Evolutionary conservation across 2,329 filamentous ascomycete species (phyloP).

Genomic region (Penicillium thymicola): DNA sequence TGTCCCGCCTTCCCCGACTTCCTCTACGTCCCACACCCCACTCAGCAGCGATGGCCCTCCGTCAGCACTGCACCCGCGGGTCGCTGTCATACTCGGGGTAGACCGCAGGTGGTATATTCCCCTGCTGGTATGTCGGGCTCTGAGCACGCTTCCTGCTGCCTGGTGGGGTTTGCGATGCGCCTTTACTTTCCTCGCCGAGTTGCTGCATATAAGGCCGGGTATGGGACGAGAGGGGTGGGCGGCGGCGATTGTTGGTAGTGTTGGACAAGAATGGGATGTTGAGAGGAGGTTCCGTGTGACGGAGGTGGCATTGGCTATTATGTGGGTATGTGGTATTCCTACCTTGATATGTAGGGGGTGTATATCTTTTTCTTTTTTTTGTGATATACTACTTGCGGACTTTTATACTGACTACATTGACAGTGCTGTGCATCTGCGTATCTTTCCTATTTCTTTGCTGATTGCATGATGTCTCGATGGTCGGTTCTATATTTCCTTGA

Average conservation of each 20-base stretch:
- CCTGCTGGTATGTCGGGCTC: conserved; percentile 67
- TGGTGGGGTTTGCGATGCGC: conserved; percentile 70
- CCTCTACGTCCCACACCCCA: conserved; percentile 29
- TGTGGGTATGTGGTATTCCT: conserved; percentile 59
- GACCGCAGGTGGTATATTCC: conserved; percentile 69
- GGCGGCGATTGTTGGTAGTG: conserved; percentile 37
- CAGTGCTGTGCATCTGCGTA: conserved; percentile 72
- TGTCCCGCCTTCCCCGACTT: conserved; percentile 30
- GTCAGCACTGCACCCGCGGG: conserved; percentile 64
- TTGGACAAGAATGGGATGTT: conserved; percentile 43
- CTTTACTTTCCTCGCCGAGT: conserved; percentile 64
- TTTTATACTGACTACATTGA: neutral
- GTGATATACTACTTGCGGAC: neutral
- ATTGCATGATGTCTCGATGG: conserved; percentile 82
- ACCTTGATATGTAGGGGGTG: conserved; percentile 11
- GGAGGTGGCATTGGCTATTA: conserved; percentile 67
- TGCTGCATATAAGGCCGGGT: conserved; percentile 51
- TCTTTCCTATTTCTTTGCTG: conserved; percentile 77
- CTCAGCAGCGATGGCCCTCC: conserved; percentile 29
- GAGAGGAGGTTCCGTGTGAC: conserved; percentile 56
- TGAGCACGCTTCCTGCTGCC: conserved; percentile 67
- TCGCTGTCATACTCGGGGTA: conserved; percentile 74
- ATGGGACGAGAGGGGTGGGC: conserved; percentile 43
- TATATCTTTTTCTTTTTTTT: conserved; percentile 24
- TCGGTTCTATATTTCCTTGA: conserved; percentile 37